Percentiles rank a stretch among this genome's conserved stretches.
phyloP scores from a whole-genome alignment of 2,329 filamentous ascomycete genomes.

The Colletotrichum sp. region DNA sequence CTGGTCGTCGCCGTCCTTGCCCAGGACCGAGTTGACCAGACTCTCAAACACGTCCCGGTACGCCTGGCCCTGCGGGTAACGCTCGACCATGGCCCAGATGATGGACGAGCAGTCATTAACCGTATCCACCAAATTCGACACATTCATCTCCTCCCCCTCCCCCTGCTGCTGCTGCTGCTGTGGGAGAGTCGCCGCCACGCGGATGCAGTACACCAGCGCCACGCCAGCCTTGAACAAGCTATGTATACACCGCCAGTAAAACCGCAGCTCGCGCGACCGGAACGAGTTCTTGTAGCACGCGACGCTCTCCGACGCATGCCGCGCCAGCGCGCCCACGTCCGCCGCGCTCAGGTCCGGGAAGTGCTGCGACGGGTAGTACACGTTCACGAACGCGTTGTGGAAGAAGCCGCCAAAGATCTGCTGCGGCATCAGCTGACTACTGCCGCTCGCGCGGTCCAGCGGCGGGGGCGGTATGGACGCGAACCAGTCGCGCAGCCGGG shows the following conservation, averaged over 20 bases:
- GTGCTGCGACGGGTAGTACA: conserved; percentile 24
- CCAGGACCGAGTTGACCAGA: conserved; percentile 1
- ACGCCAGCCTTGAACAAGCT: conserved; percentile 27
- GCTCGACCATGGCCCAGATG: conserved; percentile 32
- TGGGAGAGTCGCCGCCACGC: not conserved
- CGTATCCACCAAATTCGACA: not conserved
- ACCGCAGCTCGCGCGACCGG: conserved; percentile 25
- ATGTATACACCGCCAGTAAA: conserved; percentile 31
- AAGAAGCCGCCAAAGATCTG: conserved; percentile 26
- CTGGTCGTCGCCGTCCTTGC: not conserved
- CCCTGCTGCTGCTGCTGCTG: not conserved
- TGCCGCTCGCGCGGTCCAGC: conserved; percentile 6
- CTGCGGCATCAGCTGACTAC: conserved; percentile 23
- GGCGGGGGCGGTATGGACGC: not conserved
- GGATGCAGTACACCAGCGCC: conserved; percentile 25
- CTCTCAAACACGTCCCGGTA: conserved; percentile 30
- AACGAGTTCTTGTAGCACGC: conserved; percentile 24
- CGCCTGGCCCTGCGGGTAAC: conserved; percentile 25
- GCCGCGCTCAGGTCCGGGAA: conserved; percentile 17
- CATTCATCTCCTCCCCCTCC: not conserved
- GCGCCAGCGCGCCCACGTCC: conserved; percentile 22
- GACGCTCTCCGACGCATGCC: conserved; percentile 21
- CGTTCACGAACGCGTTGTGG: conserved; percentile 19
- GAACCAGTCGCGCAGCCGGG: conserved; percentile 24
- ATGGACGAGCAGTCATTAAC: conserved; percentile 27